A percentile compares a stretch with the other conserved stretches of the same genome.
phyloP scores from a whole-genome alignment of 208 protist genomes.

The Naegleria lovaniensis region DNA sequence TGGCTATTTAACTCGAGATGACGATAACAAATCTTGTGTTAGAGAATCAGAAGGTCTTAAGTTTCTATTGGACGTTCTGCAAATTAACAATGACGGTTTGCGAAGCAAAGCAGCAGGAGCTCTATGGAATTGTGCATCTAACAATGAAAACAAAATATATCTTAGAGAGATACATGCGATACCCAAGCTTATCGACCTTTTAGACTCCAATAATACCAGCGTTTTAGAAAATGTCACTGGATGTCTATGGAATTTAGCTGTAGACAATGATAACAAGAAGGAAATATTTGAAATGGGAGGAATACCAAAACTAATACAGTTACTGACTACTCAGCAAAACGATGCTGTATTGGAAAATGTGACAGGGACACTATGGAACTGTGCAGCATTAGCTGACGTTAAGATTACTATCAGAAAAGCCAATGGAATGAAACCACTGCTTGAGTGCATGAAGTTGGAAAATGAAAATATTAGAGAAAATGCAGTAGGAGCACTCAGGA shows the following conservation, averaged over 20 bases:
- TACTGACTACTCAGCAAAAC: constrained; percentile 54
- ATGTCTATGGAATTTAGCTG: constrained; percentile 79
- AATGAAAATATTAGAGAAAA: constrained; percentile 79
- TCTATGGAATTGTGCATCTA: constrained; percentile 83
- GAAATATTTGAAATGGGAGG: constrained; percentile 77
- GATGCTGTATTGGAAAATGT: constrained; percentile 74
- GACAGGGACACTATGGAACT: constrained; percentile 82
- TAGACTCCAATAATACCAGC: constrained; percentile 62
- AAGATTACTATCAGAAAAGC: constrained; percentile 67
- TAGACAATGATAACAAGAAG: constrained; percentile 77
- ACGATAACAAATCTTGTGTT: constrained; percentile 72
- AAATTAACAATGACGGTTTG: constrained; percentile 74
- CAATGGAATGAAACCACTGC: constrained; percentile 65
- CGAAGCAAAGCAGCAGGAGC: constrained; percentile 80
- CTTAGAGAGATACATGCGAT: constrained; percentile 75
- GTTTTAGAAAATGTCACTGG: constrained; percentile 79
- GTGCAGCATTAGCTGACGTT: constrained; percentile 67
- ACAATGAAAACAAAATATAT: constrained; percentile 70
- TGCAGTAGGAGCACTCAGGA: constrained; percentile 71
- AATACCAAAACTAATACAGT: constrained; percentile 61
- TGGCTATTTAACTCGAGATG: constrained; percentile 81
- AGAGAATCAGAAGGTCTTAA: constrained; percentile 73
- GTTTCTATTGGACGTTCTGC: constrained; percentile 74
- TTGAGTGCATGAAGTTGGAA: constrained; percentile 56
- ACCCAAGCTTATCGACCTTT: constrained; percentile 65